Evolutionary conservation across 345 rosid species (phyloP).

Genomic region (Geranium rotundifolium): DNA sequence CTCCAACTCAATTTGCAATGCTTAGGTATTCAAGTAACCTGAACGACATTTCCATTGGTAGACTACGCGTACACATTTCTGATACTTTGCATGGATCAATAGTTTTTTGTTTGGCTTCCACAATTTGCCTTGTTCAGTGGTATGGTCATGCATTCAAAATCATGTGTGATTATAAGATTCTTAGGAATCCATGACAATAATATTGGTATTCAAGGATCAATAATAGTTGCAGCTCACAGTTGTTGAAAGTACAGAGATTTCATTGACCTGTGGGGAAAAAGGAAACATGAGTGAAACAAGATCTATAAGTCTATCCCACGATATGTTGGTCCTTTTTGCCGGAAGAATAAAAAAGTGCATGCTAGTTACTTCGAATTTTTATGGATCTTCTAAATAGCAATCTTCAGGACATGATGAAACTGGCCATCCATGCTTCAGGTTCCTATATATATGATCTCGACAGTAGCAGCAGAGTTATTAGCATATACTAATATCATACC

Average conservation of each 20-base stretch:
- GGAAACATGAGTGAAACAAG: no score
- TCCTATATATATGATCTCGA: slow-evolving; percentile 68
- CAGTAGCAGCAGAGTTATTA: slow-evolving; percentile 66
- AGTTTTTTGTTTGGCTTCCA: neutral
- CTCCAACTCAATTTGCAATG: neutral
- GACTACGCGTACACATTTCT: neutral
- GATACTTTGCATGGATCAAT: neutral
- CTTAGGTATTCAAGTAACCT: neutral
- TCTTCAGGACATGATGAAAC: neutral
- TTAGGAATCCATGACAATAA: neutral
- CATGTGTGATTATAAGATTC: neutral
- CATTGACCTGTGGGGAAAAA: no score
- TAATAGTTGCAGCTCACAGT: no score
- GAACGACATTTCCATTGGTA: neutral
- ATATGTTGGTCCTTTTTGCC: neutral
- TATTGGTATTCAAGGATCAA: no score
- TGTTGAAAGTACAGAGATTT: no score
- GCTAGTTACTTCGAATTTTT: neutral
- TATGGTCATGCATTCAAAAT: neutral
- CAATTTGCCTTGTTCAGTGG: neutral
- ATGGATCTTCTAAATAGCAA: neutral
- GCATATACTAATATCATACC: slow-evolving; percentile 62
- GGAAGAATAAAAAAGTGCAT: neutral
- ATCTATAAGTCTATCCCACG: no score
- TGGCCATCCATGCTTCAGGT: slow-evolving; percentile 33